Evolutionary conservation across 2,329 filamentous ascomycete genomes (phyloP).

Genomic region (Exutisphaerella laricina): DNA sequence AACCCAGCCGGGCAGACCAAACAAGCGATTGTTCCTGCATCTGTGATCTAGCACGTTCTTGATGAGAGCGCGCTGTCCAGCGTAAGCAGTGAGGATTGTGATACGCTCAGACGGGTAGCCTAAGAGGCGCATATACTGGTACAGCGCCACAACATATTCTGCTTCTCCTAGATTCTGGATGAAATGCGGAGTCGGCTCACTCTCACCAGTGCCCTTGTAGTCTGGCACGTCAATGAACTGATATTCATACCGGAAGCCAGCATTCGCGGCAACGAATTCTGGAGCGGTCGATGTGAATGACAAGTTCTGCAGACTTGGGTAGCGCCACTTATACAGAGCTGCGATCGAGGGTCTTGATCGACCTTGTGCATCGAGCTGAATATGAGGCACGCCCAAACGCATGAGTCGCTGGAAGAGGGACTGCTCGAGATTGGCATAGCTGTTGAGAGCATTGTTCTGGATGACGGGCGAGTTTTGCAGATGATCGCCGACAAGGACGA

Average conservation of each 20-base stretch:
- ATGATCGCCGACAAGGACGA: slow-evolving; percentile 92
- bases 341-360: slow-evolving; percentile 83
- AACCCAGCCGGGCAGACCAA: slow-evolving; percentile 82
- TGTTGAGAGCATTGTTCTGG: slow-evolving; percentile 86
- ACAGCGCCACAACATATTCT: slow-evolving; percentile 92
- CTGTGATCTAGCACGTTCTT: slow-evolving; percentile 78
- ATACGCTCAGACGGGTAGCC: slow-evolving; percentile 83
- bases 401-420: slow-evolving; percentile 89
- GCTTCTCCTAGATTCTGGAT: slow-evolving; percentile 95
- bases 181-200: slow-evolving; percentile 87
- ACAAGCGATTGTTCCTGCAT: slow-evolving; percentile 75
- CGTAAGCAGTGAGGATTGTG: slow-evolving; percentile 87
- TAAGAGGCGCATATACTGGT: slow-evolving; percentile 93
- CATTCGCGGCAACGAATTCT: slow-evolving; percentile 77
- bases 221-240: slow-evolving; percentile 95
- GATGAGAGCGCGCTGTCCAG: slow-evolving; percentile 83
- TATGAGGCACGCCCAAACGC: slow-evolving; percentile 83
- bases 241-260: slow-evolving; percentile 88
- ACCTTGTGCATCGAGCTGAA: slow-evolving; percentile 88
- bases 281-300: slow-evolving; percentile 61
- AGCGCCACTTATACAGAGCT: slow-evolving; percentile 88
- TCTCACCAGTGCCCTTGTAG: slow-evolving; percentile 85
- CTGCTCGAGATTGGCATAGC: slow-evolving; percentile 94
- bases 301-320: slow-evolving; percentile 71
- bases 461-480: slow-evolving; percentile 95